These are phyloP conservation scores for Cercis canadensis DNA, from an alignment of 306 rosid species.

Conservation along the genomic window DNA sequence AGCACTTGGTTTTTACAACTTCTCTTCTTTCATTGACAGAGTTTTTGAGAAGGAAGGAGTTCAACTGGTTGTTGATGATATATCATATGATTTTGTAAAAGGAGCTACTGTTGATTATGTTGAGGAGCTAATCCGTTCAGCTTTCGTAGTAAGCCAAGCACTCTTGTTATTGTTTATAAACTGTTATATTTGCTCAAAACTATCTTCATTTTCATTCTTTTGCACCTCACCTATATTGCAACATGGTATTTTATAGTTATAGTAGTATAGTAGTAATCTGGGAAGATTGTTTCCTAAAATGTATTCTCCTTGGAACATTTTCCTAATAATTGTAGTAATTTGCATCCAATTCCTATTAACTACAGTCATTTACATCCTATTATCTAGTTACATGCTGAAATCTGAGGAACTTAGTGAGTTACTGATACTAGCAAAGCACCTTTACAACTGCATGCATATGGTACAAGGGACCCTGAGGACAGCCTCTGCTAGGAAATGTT, in stretches of 20 bases:
- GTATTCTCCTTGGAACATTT: neutral
- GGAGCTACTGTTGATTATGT: slow-evolving; percentile 96
- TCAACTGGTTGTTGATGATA: slow-evolving; percentile 73
- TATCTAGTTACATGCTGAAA: slow-evolving; percentile 31
- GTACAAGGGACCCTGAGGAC: neutral
- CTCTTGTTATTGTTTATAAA: slow-evolving; percentile 15
- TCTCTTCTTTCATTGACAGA: slow-evolving; percentile 46
- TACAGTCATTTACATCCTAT: neutral
- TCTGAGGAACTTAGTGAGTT: neutral
- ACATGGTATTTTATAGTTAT: neutral
- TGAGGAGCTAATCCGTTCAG: slow-evolving; percentile 95
- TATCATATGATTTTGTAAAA: slow-evolving; percentile 91
- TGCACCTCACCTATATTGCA: slow-evolving; percentile 6
- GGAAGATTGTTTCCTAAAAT: neutral
- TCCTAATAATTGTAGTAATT: too few species aligned
- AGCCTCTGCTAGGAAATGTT: slow-evolving; percentile 8
- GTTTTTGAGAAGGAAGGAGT: slow-evolving; percentile 82
- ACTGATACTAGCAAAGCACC: neutral
- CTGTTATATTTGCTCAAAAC: slow-evolving; percentile 12
- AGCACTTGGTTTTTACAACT: slow-evolving; percentile 1
- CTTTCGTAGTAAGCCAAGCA: slow-evolving; percentile 70
- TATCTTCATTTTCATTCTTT: slow-evolving; percentile 17
- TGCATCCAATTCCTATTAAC: neutral
- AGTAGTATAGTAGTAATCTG: slow-evolving; percentile 10
- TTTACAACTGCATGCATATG: neutral